A percentile compares a stretch with the other conserved stretches of the same genome.
These are phyloP conservation scores for Zea luxurians DNA, from an alignment of 176 grass and related monocot genomes.

Conservation along the genomic window DNA sequence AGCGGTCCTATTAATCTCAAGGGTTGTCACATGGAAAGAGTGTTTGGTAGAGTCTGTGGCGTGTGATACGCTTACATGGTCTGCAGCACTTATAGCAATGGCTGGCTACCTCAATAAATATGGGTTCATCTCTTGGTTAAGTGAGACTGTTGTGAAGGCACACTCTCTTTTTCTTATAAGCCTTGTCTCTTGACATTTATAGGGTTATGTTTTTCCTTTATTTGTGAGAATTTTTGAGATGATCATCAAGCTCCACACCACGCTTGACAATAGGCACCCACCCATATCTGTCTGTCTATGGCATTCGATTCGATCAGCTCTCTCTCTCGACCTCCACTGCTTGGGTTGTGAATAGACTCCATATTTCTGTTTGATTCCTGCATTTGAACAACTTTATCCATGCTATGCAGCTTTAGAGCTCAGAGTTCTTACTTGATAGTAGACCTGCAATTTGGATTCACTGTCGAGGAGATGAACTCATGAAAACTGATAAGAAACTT, in stretches of 20 bases:
- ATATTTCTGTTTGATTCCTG: neutral
- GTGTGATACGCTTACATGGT: slow-evolving; percentile 99
- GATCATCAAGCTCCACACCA: slow-evolving; percentile 56
- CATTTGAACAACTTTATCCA: neutral
- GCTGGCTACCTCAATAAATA: slow-evolving; percentile 98
- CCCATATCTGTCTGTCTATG: neutral
- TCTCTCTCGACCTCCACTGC: neutral
- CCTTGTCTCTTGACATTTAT: neutral
- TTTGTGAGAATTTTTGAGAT: neutral
- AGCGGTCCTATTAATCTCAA: slow-evolving; percentile 76
- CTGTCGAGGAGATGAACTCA: neutral
- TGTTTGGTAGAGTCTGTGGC: slow-evolving; percentile 92
- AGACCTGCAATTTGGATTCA: no score
- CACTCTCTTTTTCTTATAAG: slow-evolving; percentile 8
- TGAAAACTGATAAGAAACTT: neutral
- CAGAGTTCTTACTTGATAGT: no score
- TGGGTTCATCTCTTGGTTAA: slow-evolving; percentile 96
- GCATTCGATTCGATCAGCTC: neutral
- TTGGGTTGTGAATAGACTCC: neutral
- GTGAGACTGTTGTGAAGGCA: slow-evolving; percentile 98
- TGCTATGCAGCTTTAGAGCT: neutral
- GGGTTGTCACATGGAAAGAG: slow-evolving; percentile 98
- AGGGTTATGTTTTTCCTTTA: neutral
- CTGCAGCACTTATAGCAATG: slow-evolving; percentile 98
- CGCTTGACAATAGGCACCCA: slow-evolving; percentile 51